phyloP scores from a whole-genome alignment of 495 filamentous ascomycete genomes.

The Penicillium pulvis region DNA sequence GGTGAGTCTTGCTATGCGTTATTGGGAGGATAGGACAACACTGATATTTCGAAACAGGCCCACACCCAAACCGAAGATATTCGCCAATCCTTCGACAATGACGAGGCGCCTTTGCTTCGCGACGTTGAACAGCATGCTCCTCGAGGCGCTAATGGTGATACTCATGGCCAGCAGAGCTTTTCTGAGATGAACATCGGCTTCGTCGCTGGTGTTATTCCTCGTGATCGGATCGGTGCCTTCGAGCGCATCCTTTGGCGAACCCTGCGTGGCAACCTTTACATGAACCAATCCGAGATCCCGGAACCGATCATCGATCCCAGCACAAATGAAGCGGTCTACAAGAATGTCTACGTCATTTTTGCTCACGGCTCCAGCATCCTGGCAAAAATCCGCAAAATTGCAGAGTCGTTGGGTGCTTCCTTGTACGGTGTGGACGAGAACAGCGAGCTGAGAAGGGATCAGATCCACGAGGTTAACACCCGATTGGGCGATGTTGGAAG shows the following conservation, averaged over 20 bases:
- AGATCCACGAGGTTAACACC: slow-evolving; percentile 95
- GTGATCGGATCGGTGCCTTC: slow-evolving; percentile 91
- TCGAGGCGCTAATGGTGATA: slow-evolving; percentile 65
- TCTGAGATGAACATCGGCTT: slow-evolving; percentile 99
- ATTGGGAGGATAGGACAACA: slow-evolving; percentile 20
- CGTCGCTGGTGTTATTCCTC: slow-evolving; percentile 94
- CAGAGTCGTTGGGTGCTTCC: slow-evolving; percentile 92
- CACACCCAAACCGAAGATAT: slow-evolving; percentile 98
- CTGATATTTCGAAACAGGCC: slow-evolving; percentile 49
- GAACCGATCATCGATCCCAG: slow-evolving; percentile 91
- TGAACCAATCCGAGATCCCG: slow-evolving; percentile 98
- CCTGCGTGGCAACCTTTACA: slow-evolving; percentile 95
- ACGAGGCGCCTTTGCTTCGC: slow-evolving; percentile 77
- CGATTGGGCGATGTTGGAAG: slow-evolving; percentile 86
- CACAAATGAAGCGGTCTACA: slow-evolving; percentile 86
- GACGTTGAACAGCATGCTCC: slow-evolving; percentile 78
- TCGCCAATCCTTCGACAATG: slow-evolving; percentile 83
- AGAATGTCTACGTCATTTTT: slow-evolving; percentile 99
- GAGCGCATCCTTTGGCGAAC: slow-evolving; percentile 97
- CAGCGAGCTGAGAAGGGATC: slow-evolving; percentile 86
- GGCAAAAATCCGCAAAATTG: slow-evolving; percentile 98
- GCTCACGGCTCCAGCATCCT: slow-evolving; percentile 98
- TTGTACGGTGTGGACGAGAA: slow-evolving; percentile 98
- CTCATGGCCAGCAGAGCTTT: slow-evolving; percentile 77
- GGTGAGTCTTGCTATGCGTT: slow-evolving; percentile 33